Conservation (phyloP, 257 asterid genomes). For the Knoxia roxburghii region DNA sequence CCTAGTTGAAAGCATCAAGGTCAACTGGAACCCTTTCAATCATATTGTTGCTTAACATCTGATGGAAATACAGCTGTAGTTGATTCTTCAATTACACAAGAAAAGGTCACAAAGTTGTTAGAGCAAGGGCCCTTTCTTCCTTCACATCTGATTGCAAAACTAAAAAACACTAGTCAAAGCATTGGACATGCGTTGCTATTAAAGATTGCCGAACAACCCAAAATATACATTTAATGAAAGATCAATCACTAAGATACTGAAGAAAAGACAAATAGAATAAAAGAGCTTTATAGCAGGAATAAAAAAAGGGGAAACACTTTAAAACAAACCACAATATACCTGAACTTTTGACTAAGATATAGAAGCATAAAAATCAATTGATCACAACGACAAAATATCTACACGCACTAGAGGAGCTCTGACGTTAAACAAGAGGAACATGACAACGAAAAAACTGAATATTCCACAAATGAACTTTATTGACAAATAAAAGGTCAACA, state of each 20-base stretch:
- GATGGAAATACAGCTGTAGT: neutral
- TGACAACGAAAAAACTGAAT: neutral
- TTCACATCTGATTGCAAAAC: neutral
- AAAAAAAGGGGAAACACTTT: neutral
- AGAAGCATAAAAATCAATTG: neutral
- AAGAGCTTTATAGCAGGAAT: neutral
- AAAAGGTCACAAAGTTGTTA: neutral
- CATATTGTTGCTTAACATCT: neutral
- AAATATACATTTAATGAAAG: neutral
- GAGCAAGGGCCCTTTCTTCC: too few species aligned
- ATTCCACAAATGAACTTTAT: slow-evolving; percentile 27
- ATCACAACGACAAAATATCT: neutral
- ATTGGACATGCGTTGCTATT: neutral
- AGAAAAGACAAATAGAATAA: neutral
- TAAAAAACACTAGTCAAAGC: neutral
- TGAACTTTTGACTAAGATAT: neutral
- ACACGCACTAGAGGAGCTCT: neutral
- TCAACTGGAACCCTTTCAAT: neutral
- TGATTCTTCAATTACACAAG: neutral
- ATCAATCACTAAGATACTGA: neutral
- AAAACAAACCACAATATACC: neutral
- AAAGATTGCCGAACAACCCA: neutral
- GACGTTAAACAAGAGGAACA: neutral
- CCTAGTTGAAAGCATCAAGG: neutral
- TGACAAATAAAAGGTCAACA: slow-evolving; percentile 20